Percentiles rank a stretch among this genome's conserved stretches.
Conservation (phyloP, 1,139 yeast species). For the Nakaseomyces nivariensis region DNA sequence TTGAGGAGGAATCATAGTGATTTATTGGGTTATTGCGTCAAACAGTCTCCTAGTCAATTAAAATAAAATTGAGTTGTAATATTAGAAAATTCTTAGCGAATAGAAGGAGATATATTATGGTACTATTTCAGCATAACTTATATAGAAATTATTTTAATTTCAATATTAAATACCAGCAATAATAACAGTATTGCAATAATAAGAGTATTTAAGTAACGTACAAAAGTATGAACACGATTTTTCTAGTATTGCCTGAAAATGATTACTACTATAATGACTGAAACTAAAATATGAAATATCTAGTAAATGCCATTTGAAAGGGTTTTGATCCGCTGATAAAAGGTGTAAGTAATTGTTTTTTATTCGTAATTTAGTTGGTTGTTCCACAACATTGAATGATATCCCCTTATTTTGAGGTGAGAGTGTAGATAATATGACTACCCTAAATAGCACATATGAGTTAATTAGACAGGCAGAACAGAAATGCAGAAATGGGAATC, state of each 20-base stretch:
- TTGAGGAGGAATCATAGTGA: conserved; percentile 21
- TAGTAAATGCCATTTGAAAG: too few relatives aligned
- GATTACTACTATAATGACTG: too few relatives aligned
- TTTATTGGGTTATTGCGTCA: too few relatives aligned
- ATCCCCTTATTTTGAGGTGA: neutral
- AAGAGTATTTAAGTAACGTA: neutral
- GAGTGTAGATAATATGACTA: neutral
- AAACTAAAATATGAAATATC: too few relatives aligned
- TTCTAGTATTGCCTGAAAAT: too few relatives aligned
- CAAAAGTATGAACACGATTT: neutral
- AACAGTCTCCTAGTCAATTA: too few relatives aligned
- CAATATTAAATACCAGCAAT: neutral
- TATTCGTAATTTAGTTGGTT: too few relatives aligned
- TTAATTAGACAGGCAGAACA: conserved; percentile 22
- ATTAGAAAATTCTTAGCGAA: neutral
- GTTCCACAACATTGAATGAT: too few relatives aligned
- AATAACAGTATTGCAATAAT: neutral
- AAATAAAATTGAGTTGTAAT: conserved; percentile 8
- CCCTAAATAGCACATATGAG: neutral
- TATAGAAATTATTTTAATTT: neutral
- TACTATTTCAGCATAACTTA: too few relatives aligned
- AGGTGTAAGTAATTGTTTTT: too few relatives aligned
- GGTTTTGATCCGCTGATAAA: too few relatives aligned
- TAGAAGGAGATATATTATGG: too few relatives aligned
- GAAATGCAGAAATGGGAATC: conserved; percentile 12